Conservation (phyloP, 441 rosid species). For the Biscutella laevigata region DNA sequence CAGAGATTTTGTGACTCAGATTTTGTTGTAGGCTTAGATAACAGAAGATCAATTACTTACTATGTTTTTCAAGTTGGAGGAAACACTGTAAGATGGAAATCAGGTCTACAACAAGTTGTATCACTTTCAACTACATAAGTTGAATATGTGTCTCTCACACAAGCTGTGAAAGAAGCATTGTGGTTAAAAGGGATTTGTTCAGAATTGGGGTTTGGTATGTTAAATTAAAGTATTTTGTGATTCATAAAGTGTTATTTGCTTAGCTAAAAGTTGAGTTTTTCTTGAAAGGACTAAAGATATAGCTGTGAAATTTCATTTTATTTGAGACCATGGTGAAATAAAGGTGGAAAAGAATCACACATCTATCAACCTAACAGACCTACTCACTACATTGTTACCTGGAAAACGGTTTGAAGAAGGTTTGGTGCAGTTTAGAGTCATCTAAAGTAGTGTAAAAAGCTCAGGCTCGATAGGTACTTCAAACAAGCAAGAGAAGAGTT, state of each 20-base stretch:
- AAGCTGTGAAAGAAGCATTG: not conserved
- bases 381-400: not conserved
- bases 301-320: not conserved
- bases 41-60: not conserved
- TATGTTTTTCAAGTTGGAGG: not conserved
- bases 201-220: not conserved
- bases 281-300: not conserved
- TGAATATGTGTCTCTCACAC: not conserved
- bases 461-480: not conserved
- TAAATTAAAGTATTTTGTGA: not conserved
- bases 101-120: not conserved
- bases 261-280: not conserved
- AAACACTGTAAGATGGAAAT: not conserved
- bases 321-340: not conserved
- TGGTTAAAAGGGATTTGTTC: not conserved
- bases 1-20: not conserved
- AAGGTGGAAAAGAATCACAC: not conserved
- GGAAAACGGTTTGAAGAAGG: not conserved
- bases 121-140: not conserved
- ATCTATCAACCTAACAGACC: not conserved
- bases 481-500: not conserved
- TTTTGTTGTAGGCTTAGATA: not conserved
- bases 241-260: not conserved
- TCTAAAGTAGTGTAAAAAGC: not conserved
- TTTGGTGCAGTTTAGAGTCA: not conserved